phyloP scores from a whole-genome alignment of 2,329 filamentous ascomycete species.

The Calonectria pteridis region DNA sequence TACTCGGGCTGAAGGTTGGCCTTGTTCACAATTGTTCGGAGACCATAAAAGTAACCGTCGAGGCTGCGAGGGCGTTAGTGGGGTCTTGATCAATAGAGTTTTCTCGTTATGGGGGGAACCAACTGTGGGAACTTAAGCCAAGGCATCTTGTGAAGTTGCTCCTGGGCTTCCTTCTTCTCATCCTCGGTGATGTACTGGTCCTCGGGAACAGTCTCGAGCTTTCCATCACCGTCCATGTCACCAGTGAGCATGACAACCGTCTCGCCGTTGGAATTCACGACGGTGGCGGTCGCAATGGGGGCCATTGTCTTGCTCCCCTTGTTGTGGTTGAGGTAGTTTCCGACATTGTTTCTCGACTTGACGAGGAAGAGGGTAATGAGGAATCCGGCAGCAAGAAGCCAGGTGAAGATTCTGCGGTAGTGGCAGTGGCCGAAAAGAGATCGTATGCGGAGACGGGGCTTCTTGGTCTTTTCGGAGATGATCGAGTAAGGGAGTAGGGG shows the following conservation, averaged over 20 bases:
- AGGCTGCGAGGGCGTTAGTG: slow-evolving; percentile 66
- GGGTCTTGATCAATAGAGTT: background rate
- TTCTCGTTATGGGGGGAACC: slow-evolving; percentile 25
- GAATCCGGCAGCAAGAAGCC: slow-evolving; percentile 57
- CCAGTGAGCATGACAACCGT: slow-evolving; percentile 46
- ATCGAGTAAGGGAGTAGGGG: slow-evolving; percentile 50
- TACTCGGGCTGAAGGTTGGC: slow-evolving; percentile 80
- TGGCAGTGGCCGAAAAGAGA: slow-evolving; percentile 64
- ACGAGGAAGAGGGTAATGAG: slow-evolving; percentile 58
- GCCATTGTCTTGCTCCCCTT: slow-evolving; percentile 39
- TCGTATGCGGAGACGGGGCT: slow-evolving; percentile 55
- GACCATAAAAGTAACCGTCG: slow-evolving; percentile 82
- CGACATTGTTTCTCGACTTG: slow-evolving; percentile 47
- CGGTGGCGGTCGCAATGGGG: slow-evolving; percentile 43
- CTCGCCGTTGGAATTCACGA: slow-evolving; percentile 43
- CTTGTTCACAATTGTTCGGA: slow-evolving; percentile 76
- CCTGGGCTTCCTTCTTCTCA: slow-evolving; percentile 45
- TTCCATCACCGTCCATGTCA: slow-evolving; percentile 45
- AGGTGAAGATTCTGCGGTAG: slow-evolving; percentile 65
- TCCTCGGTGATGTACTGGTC: slow-evolving; percentile 46
- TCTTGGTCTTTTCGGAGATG: slow-evolving; percentile 50
- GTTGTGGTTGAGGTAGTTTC: slow-evolving; percentile 30
- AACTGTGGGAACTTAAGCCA: slow-evolving; percentile 57
- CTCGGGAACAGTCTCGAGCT: slow-evolving; percentile 41
- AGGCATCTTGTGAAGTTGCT: slow-evolving; percentile 51